Conservation (phyloP, 202 grass and related monocot species). For the Saccharum hybrid region DNA sequence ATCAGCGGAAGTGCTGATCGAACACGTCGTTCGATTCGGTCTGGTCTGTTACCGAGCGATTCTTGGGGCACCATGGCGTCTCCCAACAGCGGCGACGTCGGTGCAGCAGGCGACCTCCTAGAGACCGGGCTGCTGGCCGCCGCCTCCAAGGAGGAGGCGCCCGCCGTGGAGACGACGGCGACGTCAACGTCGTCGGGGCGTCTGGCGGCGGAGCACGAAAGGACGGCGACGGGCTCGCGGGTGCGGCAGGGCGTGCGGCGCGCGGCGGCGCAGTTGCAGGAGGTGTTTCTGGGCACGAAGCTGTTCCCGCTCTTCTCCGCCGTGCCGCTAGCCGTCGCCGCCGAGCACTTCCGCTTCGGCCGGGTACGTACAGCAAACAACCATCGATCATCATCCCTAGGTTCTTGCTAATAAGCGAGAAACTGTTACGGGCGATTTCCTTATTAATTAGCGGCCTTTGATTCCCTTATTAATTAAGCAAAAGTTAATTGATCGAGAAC, state of each 20-base stretch:
- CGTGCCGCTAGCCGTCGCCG: slow-evolving; percentile 64
- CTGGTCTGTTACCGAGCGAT: background rate
- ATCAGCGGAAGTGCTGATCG: background rate
- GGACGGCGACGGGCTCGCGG: background rate
- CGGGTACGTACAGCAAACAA: slow-evolving; percentile 38
- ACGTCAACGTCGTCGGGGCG: background rate
- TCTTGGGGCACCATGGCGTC: slow-evolving; percentile 23
- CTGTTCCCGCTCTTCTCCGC: slow-evolving; percentile 68
- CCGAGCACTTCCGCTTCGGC: slow-evolving; percentile 42
- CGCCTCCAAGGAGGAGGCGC: background rate
- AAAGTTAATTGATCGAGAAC: background rate
- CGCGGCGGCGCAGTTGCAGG: slow-evolving; percentile 51
- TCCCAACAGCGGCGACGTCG: slow-evolving; percentile 10
- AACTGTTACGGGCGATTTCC: background rate
- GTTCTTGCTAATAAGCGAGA: background rate
- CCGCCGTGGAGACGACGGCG: background rate
- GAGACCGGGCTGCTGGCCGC: slow-evolving; percentile 44
- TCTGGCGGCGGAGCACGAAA: background rate
- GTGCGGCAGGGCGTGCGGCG: background rate
- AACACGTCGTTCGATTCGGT: background rate
- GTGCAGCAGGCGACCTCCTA: slow-evolving; percentile 26
- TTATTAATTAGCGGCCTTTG: background rate
- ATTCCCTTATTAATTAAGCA: background rate
- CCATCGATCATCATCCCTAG: background rate
- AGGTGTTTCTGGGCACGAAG: slow-evolving; percentile 67